Evolutionary conservation across 2,329 filamentous ascomycete species (phyloP).

Genomic region (Colletotrichum tofieldiae): DNA sequence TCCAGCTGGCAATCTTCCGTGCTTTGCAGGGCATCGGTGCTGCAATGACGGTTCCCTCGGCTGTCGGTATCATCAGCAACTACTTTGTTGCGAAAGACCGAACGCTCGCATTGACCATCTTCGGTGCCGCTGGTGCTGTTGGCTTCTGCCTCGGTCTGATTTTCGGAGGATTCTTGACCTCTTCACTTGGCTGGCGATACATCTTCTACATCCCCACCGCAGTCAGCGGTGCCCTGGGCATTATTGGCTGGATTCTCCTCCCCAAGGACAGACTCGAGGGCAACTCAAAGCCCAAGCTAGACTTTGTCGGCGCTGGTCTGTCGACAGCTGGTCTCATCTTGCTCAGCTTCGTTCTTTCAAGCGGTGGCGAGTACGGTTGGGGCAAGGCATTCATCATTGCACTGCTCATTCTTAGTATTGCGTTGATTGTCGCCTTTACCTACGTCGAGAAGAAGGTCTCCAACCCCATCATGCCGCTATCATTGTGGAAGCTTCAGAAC

Average conservation of each 20-base stretch:
- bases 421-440: conserved; percentile 55
- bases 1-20: conserved; percentile 36
- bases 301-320: conserved; percentile 58
- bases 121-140: conserved; percentile 33
- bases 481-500: conserved; percentile 61
- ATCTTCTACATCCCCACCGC: conserved; percentile 36
- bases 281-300: conserved; percentile 54
- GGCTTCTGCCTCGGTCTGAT: conserved; percentile 34
- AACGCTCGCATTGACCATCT: conserved; percentile 33
- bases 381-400: conserved; percentile 61
- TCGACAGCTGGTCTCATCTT: conserved; percentile 60
- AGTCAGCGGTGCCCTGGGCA: conserved; percentile 58
- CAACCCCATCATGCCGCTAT: conserved; percentile 63
- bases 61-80: conserved; percentile 73
- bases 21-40: conserved; percentile 34
- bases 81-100: conserved; percentile 34
- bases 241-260: conserved; percentile 53
- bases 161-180: conserved; percentile 34
- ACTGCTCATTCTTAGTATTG: conserved; percentile 56
- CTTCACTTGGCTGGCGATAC: conserved; percentile 36
- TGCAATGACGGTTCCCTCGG: conserved; percentile 88
- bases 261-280: conserved; percentile 55
- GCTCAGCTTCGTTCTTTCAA: conserved; percentile 61
- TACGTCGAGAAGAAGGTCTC: conserved; percentile 59
- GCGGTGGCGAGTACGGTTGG: conserved; percentile 63